phyloP scores from a whole-genome alignment of 179 eudicot genomes.

The Gypsophila paniculata region DNA sequence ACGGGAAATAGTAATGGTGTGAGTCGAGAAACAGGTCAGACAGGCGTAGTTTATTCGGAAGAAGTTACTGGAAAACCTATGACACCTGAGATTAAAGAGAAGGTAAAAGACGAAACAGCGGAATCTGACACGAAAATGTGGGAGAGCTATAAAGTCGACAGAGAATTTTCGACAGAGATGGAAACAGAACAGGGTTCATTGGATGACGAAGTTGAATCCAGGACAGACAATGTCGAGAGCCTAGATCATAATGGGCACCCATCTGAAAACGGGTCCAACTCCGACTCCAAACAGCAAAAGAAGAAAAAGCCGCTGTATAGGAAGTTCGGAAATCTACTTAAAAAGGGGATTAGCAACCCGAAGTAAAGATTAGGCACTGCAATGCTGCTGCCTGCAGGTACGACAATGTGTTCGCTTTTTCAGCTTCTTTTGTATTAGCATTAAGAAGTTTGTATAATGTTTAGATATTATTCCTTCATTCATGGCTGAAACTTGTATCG shows the following conservation, averaged over 20 bases:
- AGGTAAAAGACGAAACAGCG: conserved; percentile 33
- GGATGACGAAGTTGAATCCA: conserved; percentile 66
- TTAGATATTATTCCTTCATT: conserved; percentile 34
- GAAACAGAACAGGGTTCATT: conserved; percentile 60
- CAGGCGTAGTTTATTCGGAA: conserved; percentile 22
- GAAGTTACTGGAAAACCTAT: conserved; percentile 32
- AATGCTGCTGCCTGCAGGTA: conserved; percentile 23
- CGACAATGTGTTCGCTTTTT: conserved; percentile 32
- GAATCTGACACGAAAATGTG: conserved; percentile 76
- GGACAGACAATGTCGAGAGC: conserved; percentile 50
- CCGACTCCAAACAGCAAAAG: conserved; percentile 59
- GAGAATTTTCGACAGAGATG: conserved; percentile 55
- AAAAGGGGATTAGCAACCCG: conserved; percentile 56
- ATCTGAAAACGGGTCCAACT: conserved; percentile 36
- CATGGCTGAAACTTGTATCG: conserved; percentile 28
- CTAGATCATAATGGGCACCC: conserved; percentile 47
- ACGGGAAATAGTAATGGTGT: conserved; percentile 23
- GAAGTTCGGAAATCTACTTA: conserved; percentile 76
- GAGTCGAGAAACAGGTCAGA: conserved; percentile 25
- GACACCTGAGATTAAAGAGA: conserved; percentile 34
- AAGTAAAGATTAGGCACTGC: conserved; percentile 35
- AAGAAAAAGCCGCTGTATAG: conserved; percentile 73
- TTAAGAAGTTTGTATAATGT: conserved; percentile 47
- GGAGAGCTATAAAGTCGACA: conserved; percentile 82
- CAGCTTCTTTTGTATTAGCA: conserved; percentile 25